phyloP scores from a whole-genome alignment of 2,329 filamentous ascomycete species.

The Sporothrix globosa region DNA sequence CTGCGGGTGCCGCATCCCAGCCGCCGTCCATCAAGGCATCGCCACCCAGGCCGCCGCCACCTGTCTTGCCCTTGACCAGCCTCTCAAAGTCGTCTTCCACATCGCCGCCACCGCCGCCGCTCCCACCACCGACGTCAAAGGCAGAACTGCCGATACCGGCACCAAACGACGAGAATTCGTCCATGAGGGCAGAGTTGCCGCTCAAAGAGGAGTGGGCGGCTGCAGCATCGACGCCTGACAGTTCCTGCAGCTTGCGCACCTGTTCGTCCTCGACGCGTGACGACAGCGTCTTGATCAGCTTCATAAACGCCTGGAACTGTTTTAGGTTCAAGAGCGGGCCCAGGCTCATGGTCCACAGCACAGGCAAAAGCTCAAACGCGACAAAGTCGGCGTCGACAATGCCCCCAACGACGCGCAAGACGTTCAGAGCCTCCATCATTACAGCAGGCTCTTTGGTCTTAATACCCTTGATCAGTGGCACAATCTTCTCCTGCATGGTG shows the following conservation, averaged over 20 bases:
- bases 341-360: conserved; percentile 89
- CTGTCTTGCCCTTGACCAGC: conserved; percentile 76
- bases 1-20: conserved; percentile 27
- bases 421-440: conserved; percentile 88
- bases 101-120: conserved; percentile 44
- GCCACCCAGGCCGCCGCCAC: conserved; percentile 30
- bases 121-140: conserved; percentile 54
- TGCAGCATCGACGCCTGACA: conserved; percentile 45
- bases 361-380: conserved; percentile 85
- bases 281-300: conserved; percentile 79
- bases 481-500: conserved; percentile 96
- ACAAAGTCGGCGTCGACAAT: conserved; percentile 87
- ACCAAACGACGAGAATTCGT: conserved; percentile 74
- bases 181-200: conserved; percentile 50
- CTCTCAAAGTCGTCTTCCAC: conserved; percentile 80
- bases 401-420: conserved; percentile 80
- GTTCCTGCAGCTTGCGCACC: conserved; percentile 81
- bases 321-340: conserved; percentile 84
- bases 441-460: conserved; percentile 98
- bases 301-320: conserved; percentile 90
- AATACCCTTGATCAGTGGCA: conserved; percentile 86
- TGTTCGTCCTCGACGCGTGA: conserved; percentile 85
- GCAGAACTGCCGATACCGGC: conserved; percentile 40
- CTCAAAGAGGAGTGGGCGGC: conserved; percentile 57
- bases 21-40: conserved; percentile 33